Evolutionary conservation across 768 basidiomycete genomes (phyloP).

Genomic region (Paxillus ammoniavirescens): DNA sequence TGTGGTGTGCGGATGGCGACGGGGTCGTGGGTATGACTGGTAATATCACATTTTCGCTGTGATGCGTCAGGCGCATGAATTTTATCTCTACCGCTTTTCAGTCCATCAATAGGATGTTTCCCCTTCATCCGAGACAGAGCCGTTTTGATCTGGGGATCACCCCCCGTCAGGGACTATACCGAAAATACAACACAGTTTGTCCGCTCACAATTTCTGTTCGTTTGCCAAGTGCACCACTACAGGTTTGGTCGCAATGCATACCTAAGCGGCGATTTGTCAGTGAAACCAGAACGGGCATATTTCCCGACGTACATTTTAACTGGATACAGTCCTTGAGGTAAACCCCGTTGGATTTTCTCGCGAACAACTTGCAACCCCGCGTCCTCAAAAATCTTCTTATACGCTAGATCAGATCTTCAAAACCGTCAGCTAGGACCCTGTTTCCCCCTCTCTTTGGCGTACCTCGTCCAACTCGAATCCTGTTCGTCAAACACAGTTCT

Average conservation of each 20-base stretch:
- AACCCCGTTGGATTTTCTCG: constrained; percentile 79
- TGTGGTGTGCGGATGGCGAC: constrained; percentile 61
- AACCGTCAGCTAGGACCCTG: constrained; percentile 2
- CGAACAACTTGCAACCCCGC: constrained; percentile 72
- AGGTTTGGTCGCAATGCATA: constrained; percentile 20
- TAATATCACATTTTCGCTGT: constrained; percentile 31
- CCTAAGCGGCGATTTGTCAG: constrained; percentile 18
- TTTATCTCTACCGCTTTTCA: no score
- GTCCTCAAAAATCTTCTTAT: constrained; percentile 70
- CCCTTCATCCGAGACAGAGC: neutral
- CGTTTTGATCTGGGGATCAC: no score
- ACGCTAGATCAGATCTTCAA: constrained; percentile 76
- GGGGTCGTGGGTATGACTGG: constrained; percentile 72
- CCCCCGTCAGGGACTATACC: no score
- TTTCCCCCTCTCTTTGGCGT: neutral
- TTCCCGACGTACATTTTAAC: constrained; percentile 74
- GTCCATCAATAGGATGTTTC: neutral
- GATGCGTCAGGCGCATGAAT: neutral
- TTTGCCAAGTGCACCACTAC: constrained; percentile 2
- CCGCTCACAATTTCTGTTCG: no score
- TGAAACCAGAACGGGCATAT: neutral
- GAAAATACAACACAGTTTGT: no score
- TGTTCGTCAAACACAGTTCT: constrained; percentile 71
- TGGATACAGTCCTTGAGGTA: constrained; percentile 75
- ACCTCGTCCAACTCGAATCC: constrained; percentile 93